A percentile compares a stretch with the other conserved stretches of the same genome.
phyloP scores from a whole-genome alignment of 495 filamentous ascomycete species.

The Talaromyces trachyspermus region DNA sequence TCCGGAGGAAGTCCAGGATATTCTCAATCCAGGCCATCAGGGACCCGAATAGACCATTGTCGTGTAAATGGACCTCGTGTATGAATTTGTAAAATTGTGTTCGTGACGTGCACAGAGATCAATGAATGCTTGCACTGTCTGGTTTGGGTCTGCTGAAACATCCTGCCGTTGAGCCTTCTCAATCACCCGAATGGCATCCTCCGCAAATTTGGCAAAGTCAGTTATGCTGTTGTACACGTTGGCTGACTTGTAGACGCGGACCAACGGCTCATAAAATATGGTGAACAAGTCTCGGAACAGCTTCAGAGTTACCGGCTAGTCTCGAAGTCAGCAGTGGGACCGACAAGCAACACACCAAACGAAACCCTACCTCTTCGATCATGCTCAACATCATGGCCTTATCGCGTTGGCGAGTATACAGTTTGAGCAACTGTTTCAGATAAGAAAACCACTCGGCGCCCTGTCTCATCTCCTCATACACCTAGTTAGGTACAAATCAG shows the following conservation, averaged over 20 bases:
- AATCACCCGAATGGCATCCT: slow-evolving; percentile 84
- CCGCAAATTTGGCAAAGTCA: slow-evolving; percentile 86
- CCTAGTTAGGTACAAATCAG: slow-evolving; percentile 14
- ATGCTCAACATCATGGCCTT: slow-evolving; percentile 96
- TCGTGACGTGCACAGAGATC: slow-evolving; percentile 93
- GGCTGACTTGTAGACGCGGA: slow-evolving; percentile 95
- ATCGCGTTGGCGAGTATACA: slow-evolving; percentile 85
- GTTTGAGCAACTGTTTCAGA: slow-evolving; percentile 89
- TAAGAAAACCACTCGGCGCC: slow-evolving; percentile 88
- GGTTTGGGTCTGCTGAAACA: slow-evolving; percentile 88
- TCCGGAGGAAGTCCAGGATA: slow-evolving; percentile 88
- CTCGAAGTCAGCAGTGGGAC: neutral
- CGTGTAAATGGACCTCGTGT: slow-evolving; percentile 96
- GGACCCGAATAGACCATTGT: slow-evolving; percentile 91
- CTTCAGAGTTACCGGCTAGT: slow-evolving; percentile 71
- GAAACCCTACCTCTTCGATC: slow-evolving; percentile 62
- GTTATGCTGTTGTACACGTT: slow-evolving; percentile 97
- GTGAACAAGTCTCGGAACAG: slow-evolving; percentile 95
- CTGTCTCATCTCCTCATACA: slow-evolving; percentile 76
- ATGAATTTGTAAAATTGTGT: slow-evolving; percentile 96
- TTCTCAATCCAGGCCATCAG: slow-evolving; percentile 96
- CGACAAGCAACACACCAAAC: neutral
- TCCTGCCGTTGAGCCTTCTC: slow-evolving; percentile 87
- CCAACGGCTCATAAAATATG: slow-evolving; percentile 96
- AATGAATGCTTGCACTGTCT: slow-evolving; percentile 98